Base-by-base conservation (phyloP, 306 rosid species). In the Vigna trinervia region DNA sequence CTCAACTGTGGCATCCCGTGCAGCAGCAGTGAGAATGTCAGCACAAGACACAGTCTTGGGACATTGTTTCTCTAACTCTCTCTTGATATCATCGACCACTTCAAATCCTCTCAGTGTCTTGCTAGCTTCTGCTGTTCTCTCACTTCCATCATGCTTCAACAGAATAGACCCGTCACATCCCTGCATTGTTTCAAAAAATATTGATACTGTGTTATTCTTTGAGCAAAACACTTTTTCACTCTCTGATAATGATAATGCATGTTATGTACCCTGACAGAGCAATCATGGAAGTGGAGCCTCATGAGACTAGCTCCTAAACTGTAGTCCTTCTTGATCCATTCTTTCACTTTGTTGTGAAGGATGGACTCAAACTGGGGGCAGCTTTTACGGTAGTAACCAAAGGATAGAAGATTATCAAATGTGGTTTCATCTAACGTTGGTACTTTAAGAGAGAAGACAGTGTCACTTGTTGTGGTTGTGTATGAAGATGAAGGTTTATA, bases 281-380 rank as follows among this genome's bases (percentile, higher is more conserved):
- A 92, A 73, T 94, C 98, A 58, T 92, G 98, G 91, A 94, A 94
- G 64, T 90, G 97, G 70, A 94, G 67, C 81, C 98, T 87, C 12
- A 90, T 23, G 71, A 94, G 87, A 81, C 90, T 79, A 56, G 98
- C 88, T 64, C 88, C 94, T 23, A 92, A 39, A 79, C 88, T 78
- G 75, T 22, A 34, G 60, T 94, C 98, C 60, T 85, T 62, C 1
- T 77, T 61, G 43, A 86, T 56, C 97, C 96, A 87, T 73, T 89
- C 74, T 50, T 48, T 52, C 12, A 90, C 74, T 72, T 92, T 94
- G 8, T 12, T 53, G 54, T 78, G 86, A 8, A 94, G 75, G 48
- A 89, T 90, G 66, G 81, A 71, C 38, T 94, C 97, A 5, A 89
- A 86, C 22, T 88, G 78, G 8, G 95, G 92, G 39, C 98, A 94